A percentile compares a stretch with the other conserved stretches of the same genome.
These are phyloP conservation scores for Petunia hybrid DNA, from an alignment of 305 asterid species.

Conservation along the genomic window DNA sequence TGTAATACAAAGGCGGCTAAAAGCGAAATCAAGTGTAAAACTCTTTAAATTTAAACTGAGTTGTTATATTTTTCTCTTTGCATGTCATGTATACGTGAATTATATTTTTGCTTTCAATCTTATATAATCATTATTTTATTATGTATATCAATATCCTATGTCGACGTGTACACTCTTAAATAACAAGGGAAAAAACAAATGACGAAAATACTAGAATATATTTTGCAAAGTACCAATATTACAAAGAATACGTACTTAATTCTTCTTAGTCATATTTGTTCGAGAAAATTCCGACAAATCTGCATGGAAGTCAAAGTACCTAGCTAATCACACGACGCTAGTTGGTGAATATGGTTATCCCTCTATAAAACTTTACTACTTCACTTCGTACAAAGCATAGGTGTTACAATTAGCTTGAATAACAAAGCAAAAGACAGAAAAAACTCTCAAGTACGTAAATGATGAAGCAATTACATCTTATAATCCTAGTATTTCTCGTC, in stretches of 20 bases:
- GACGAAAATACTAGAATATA: neutral
- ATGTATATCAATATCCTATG: too few relatives aligned
- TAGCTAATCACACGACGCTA: conserved; percentile 10
- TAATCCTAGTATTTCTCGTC: conserved; percentile 25
- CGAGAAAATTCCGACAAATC: neutral
- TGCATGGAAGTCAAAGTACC: conserved; percentile 28
- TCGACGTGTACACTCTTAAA: too few relatives aligned
- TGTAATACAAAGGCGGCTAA: neutral
- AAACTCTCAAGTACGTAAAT: neutral
- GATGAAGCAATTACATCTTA: conserved; percentile 23
- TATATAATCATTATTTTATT: too few relatives aligned
- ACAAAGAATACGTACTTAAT: neutral
- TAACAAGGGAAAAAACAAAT: neutral
- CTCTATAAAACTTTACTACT: neutral
- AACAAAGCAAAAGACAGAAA: conserved; percentile 10
- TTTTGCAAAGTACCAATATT: too few relatives aligned
- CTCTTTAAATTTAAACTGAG: neutral
- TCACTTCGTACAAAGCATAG: neutral
- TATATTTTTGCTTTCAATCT: too few relatives aligned
- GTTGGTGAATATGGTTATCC: neutral
- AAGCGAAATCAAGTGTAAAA: neutral
- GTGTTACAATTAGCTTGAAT: neutral
- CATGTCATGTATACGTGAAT: too few relatives aligned
- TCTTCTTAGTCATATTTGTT: neutral
- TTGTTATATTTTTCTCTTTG: too few relatives aligned